These are phyloP conservation scores for Moringa oleifera DNA, from an alignment of 345 rosid genomes.

Conservation along the genomic window DNA sequence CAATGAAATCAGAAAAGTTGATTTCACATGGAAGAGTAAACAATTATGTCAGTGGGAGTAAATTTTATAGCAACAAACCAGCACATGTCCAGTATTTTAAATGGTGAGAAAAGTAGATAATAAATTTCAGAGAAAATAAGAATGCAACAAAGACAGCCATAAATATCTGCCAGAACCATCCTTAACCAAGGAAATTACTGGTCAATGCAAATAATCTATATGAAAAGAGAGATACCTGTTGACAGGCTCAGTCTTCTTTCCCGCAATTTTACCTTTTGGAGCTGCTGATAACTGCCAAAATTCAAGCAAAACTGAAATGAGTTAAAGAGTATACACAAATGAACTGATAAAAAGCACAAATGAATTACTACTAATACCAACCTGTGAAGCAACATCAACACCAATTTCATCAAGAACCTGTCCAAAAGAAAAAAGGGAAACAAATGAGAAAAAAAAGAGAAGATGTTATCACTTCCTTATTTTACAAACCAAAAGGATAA, in stretches of 20 bases:
- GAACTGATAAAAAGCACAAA: conserved; percentile 1
- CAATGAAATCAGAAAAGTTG: conserved; percentile 2
- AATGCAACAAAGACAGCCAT: neutral
- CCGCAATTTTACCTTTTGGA: conserved; percentile 72
- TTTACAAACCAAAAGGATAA: neutral
- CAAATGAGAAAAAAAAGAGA: neutral
- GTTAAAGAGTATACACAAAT: conserved; percentile 1
- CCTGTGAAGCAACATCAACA: conserved; percentile 93
- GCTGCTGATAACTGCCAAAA: conserved; percentile 66
- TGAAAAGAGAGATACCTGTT: conserved; percentile 47
- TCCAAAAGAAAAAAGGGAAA: conserved; percentile 9
- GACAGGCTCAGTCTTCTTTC: conserved; percentile 52
- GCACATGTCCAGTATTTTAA: neutral
- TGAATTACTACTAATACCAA: conserved; percentile 22
- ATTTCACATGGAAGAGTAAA: neutral
- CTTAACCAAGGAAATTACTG: neutral
- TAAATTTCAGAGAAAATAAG: neutral
- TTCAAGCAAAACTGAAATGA: conserved; percentile 13
- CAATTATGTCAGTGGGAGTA: neutral
- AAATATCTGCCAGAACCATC: too few relatives aligned
- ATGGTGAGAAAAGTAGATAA: neutral
- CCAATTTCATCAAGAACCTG: conserved; percentile 99
- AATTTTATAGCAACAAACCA: neutral
- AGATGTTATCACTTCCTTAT: conserved; percentile 3
- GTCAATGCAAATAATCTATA: too few relatives aligned